phyloP scores from a whole-genome alignment of 495 filamentous ascomycete species.

The Jackrogersella multiformis region DNA sequence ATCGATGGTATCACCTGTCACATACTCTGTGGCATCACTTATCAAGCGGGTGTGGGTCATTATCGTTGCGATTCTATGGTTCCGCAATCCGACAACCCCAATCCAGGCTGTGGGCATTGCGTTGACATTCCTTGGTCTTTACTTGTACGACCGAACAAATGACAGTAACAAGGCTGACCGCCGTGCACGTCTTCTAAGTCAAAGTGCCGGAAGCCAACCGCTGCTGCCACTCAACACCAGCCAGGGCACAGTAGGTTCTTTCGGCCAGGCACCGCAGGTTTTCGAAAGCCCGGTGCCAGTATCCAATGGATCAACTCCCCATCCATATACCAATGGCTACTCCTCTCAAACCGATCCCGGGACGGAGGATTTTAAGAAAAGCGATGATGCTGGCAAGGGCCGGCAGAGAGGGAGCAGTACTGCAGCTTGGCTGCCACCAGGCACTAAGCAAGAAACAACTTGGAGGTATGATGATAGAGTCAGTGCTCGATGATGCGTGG shows the following conservation, averaged over 20 bases:
- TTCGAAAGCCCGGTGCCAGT: conserved; percentile 49
- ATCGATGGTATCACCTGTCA: conserved; percentile 92
- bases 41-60: conserved; percentile 99
- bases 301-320: conserved; percentile 36
- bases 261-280: conserved; percentile 35
- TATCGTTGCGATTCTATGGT: conserved; percentile 94
- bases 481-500: conserved; percentile 19
- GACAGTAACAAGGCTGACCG: conserved; percentile 86
- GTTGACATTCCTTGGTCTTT: conserved; percentile 91
- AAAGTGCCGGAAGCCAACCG: conserved; percentile 55
- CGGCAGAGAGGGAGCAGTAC: conserved; percentile 66
- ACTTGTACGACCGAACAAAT: conserved; percentile 93
- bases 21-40: conserved; percentile 93
- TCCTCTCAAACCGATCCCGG: conserved; percentile 45
- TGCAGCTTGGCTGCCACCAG: conserved; percentile 72
- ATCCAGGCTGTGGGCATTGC: conserved; percentile 85
- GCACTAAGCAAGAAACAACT: conserved; percentile 82
- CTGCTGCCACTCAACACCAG: conserved; percentile 73
- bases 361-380: conserved; percentile 66
- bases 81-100: conserved; percentile 83
- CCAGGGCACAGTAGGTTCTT: conserved; percentile 26
- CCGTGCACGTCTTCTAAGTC: conserved; percentile 62
- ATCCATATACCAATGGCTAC: conserved; percentile 50
- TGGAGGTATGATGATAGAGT: conserved; percentile 70
- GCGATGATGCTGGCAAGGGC: conserved; percentile 62